Percentiles rank a stretch among this genome's conserved stretches.
These are phyloP conservation scores for Sporobolomyces pararoseus DNA, from an alignment of 768 basidiomycete species.

Conservation along the genomic window DNA sequence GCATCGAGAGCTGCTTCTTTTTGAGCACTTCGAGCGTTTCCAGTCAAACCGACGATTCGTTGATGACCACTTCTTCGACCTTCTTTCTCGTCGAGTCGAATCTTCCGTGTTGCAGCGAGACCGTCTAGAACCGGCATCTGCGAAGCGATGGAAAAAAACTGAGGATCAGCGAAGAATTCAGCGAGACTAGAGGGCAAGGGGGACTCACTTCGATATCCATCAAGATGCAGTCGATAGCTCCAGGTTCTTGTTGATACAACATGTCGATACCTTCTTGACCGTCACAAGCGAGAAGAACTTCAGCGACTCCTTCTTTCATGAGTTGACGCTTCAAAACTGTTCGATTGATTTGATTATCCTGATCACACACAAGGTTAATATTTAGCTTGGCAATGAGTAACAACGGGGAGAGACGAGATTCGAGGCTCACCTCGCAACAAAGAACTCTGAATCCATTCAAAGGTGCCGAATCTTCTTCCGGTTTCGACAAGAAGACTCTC, in stretches of 20 bases:
- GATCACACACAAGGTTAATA: background rate
- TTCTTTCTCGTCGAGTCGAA: constrained; percentile 29
- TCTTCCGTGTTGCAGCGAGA: constrained; percentile 33
- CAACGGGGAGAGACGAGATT: too few species aligned
- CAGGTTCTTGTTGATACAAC: background rate
- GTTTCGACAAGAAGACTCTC: constrained; percentile 20
- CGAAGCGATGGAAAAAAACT: too few species aligned
- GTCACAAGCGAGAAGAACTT: constrained; percentile 30
- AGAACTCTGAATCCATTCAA: constrained; percentile 10
- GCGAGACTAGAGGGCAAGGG: too few species aligned
- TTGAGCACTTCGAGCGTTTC: constrained; percentile 43
- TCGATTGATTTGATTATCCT: constrained; percentile 39
- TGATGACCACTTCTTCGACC: constrained; percentile 1
- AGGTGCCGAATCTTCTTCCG: background rate
- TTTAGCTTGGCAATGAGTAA: too few species aligned
- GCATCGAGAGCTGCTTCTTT: constrained; percentile 37
- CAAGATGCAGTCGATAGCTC: constrained; percentile 33
- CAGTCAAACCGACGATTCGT: constrained; percentile 43
- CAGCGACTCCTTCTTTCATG: constrained; percentile 17
- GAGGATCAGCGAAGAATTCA: background rate
- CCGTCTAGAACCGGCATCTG: constrained; percentile 43
- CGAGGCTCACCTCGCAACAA: constrained; percentile 28
- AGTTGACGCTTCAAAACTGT: constrained; percentile 33
- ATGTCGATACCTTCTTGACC: constrained; percentile 25
- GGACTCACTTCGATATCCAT: constrained; percentile 39